Evolutionary conservation across 2,329 filamentous ascomycete species (phyloP).

Genomic region (Cercospora brassicicola): DNA sequence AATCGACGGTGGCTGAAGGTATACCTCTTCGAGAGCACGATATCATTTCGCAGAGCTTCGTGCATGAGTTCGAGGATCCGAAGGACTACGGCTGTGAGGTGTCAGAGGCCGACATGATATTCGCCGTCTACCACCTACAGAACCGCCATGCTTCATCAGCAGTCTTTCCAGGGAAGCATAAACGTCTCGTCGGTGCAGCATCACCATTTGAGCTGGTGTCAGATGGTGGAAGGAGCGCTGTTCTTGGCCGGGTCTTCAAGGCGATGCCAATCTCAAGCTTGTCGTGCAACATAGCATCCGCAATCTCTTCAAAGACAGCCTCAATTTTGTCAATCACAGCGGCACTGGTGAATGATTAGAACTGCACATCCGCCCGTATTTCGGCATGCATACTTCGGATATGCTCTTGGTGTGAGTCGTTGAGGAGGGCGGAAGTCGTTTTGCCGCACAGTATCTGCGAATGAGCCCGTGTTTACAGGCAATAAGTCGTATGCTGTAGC

Average conservation of each 20-base stretch:
- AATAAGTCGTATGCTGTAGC: not conserved
- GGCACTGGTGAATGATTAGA: constrained; percentile 14
- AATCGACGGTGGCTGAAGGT: not conserved
- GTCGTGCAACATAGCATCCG: constrained; percentile 51
- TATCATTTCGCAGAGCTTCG: constrained; percentile 50
- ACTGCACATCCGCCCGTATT: not conserved
- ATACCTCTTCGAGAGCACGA: constrained; percentile 59
- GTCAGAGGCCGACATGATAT: constrained; percentile 4
- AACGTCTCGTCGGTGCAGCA: constrained; percentile 22
- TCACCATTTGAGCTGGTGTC: not conserved
- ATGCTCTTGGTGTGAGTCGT: not conserved
- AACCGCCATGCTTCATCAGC: constrained; percentile 61
- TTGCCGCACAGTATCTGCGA: constrained; percentile 4
- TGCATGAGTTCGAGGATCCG: constrained; percentile 59
- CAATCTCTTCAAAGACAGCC: constrained; percentile 54
- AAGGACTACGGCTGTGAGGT: constrained; percentile 52
- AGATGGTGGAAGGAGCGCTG: not conserved
- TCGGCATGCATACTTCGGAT: constrained; percentile 15
- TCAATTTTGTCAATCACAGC: constrained; percentile 57
- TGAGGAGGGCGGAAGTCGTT: constrained; percentile 10
- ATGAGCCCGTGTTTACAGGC: constrained; percentile 9
- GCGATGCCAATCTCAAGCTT: constrained; percentile 51
- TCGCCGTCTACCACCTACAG: constrained; percentile 39
- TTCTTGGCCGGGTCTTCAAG: constrained; percentile 41
- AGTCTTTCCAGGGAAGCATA: constrained; percentile 57